phyloP scores from a whole-genome alignment of 2,329 filamentous ascomycete species.

The Claviceps pusilla region DNA sequence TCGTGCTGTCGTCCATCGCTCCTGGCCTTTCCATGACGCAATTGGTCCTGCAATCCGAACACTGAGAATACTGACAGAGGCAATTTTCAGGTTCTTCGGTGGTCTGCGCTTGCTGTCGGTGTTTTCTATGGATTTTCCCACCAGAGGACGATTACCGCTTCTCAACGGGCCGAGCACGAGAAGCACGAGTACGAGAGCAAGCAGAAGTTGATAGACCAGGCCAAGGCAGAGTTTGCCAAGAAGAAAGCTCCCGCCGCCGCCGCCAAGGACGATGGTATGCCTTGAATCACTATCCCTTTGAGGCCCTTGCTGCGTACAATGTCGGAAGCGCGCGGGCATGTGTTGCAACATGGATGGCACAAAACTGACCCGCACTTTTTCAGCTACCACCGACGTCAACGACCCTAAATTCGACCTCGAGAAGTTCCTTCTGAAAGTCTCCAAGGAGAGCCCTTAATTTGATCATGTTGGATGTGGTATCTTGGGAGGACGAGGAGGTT shows the following conservation, averaged over 20 bases:
- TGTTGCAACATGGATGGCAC: neutral
- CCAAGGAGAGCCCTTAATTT: slow-evolving; percentile 34
- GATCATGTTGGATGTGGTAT: neutral
- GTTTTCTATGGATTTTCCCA: slow-evolving; percentile 93
- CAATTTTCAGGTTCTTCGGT: slow-evolving; percentile 70
- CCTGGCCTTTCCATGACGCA: slow-evolving; percentile 5
- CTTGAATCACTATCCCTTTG: neutral
- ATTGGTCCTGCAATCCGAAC: neutral
- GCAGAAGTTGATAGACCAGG: slow-evolving; percentile 78
- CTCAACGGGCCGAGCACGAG: slow-evolving; percentile 54
- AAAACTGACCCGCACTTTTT: neutral
- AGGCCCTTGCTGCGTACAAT: neutral
- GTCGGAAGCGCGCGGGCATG: neutral
- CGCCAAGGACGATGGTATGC: slow-evolving; percentile 19
- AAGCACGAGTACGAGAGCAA: slow-evolving; percentile 83
- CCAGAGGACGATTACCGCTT: slow-evolving; percentile 63
- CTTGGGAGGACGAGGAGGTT: neutral
- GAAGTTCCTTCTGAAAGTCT: slow-evolving; percentile 56
- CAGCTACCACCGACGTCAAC: slow-evolving; percentile 45
- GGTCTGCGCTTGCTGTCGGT: slow-evolving; percentile 81
- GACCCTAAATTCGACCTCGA: slow-evolving; percentile 91
- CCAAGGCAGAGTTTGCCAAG: slow-evolving; percentile 80
- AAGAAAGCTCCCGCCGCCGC: slow-evolving; percentile 41
- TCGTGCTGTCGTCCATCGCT: slow-evolving; percentile 6
- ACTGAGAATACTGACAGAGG: slow-evolving; percentile 18